Evolutionary conservation across 176 grass and related monocot genomes (phyloP).

Genomic region (Carex kokanica): DNA sequence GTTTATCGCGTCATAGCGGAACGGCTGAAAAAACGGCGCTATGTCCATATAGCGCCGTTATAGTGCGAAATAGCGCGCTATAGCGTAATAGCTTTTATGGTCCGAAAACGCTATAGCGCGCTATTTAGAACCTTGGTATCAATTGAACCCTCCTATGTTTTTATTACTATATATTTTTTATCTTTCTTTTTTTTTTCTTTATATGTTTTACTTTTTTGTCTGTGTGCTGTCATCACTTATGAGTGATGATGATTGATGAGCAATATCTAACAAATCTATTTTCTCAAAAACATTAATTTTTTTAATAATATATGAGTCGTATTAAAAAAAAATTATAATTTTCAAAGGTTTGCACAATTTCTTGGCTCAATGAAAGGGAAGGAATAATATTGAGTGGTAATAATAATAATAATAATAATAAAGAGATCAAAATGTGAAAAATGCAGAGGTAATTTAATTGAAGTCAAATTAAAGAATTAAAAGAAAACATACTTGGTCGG

Average conservation of each 20-base stretch:
- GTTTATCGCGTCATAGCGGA: too few relatives aligned
- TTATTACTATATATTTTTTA: background rate
- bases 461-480: background rate
- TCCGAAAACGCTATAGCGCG: too few relatives aligned
- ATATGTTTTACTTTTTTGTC: background rate
- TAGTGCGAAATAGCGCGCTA: too few relatives aligned
- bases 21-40: too few relatives aligned
- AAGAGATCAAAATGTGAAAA: background rate
- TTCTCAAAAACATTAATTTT: background rate
- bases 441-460: background rate
- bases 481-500: slow-evolving; percentile 46
- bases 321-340: background rate
- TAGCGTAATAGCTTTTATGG: too few relatives aligned
- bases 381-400: background rate
- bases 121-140: too few relatives aligned
- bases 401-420: background rate
- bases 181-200: background rate
- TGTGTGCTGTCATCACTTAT: background rate
- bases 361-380: background rate
- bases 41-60: too few relatives aligned
- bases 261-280: background rate
- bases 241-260: background rate
- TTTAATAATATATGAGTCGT: background rate
- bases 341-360: background rate
- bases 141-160: background rate